Conservation (phyloP, 148 eudicot genomes). For the Diospyros kaki region DNA sequence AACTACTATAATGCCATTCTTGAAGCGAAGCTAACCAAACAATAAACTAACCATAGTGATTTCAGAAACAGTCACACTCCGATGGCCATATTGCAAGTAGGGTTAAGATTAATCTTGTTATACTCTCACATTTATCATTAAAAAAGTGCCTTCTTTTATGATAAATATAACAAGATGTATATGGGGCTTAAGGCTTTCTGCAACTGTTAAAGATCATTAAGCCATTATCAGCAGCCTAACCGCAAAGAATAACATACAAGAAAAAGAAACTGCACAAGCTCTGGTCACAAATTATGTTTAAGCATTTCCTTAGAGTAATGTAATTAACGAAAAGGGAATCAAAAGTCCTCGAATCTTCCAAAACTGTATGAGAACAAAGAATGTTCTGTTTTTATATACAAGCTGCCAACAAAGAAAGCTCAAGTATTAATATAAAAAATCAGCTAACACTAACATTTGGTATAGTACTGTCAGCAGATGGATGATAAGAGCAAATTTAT, state of each 20-base stretch:
- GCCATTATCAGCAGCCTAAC: not conserved
- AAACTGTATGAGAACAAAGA: too few relatives aligned
- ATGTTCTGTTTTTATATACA: too few relatives aligned
- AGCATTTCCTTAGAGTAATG: not conserved
- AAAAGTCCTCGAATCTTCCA: too few relatives aligned
- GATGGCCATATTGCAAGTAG: not conserved
- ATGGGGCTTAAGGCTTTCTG: too few relatives aligned
- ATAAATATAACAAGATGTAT: not conserved
- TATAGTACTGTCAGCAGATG: too few relatives aligned
- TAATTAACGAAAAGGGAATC: not conserved
- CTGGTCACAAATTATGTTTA: not conserved
- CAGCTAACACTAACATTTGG: too few relatives aligned
- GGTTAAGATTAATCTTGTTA: not conserved
- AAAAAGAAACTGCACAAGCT: constrained; percentile 1
- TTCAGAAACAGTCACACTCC: not conserved
- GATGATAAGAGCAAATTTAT: too few relatives aligned
- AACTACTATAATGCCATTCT: not conserved
- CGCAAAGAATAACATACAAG: not conserved
- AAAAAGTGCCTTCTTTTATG: not conserved
- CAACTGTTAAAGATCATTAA: not conserved
- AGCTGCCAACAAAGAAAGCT: too few relatives aligned
- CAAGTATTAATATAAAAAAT: too few relatives aligned
- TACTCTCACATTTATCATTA: not conserved
- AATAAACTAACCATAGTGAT: not conserved
- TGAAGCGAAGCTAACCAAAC: not conserved